Conservation (phyloP, 495 filamentous ascomycete species). For the Tuber aestivum region DNA sequence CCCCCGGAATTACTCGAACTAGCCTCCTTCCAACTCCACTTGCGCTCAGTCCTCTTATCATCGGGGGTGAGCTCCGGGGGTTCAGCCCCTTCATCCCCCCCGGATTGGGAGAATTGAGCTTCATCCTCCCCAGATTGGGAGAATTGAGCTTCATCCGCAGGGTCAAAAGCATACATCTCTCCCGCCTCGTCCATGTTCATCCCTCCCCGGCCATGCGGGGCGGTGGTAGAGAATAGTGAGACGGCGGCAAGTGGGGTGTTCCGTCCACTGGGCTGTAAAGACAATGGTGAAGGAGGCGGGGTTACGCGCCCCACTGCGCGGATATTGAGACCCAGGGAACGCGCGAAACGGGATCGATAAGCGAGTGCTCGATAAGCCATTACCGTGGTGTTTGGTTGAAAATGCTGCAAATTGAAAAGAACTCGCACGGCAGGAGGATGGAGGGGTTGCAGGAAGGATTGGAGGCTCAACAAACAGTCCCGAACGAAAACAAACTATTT, state of each 20-base stretch:
- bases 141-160: neutral
- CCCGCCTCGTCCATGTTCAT: neutral
- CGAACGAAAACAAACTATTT: neutral
- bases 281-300: neutral
- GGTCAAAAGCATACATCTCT: neutral
- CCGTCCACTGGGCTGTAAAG: neutral
- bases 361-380: slow-evolving; percentile 2
- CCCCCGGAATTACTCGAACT: neutral
- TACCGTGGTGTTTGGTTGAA: neutral
- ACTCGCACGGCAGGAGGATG: neutral
- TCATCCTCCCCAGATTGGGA: neutral
- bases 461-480: neutral
- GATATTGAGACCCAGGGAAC: neutral
- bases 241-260: neutral
- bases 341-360: neutral
- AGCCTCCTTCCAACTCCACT: neutral
- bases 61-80: neutral
- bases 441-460: neutral
- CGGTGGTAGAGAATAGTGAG: neutral
- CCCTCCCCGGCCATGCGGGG: neutral
- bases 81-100: neutral
- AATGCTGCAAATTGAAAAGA: neutral
- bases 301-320: neutral
- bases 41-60: neutral
- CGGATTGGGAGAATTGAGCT: neutral